phyloP scores from a whole-genome alignment of 2,329 filamentous ascomycete species.

The Ciborinia camelliae region DNA sequence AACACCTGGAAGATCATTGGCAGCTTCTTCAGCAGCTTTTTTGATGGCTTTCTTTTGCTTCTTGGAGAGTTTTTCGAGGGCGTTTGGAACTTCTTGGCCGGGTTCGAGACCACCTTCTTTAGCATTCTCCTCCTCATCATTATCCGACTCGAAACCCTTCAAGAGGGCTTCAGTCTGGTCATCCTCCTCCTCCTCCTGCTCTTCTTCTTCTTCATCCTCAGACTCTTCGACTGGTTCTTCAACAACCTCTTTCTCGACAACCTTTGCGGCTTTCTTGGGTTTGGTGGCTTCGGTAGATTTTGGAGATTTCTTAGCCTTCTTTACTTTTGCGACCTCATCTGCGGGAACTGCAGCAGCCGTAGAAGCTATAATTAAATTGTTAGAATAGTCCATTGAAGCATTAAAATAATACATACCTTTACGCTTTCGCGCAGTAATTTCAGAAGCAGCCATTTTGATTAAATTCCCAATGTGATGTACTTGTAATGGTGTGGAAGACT shows the following conservation, averaged over 20 bases:
- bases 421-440: slow-evolving; percentile 53
- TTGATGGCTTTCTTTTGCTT: slow-evolving; percentile 50
- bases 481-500: no score
- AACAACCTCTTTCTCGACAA: slow-evolving; percentile 22
- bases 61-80: slow-evolving; percentile 38
- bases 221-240: slow-evolving; percentile 22
- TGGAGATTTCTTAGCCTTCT: slow-evolving; percentile 41
- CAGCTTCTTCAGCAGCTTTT: slow-evolving; percentile 42
- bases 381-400: background rate
- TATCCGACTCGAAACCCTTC: slow-evolving; percentile 48
- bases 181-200: slow-evolving; percentile 41
- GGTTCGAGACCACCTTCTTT: slow-evolving; percentile 38
- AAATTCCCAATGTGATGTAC: no score
- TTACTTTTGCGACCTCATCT: slow-evolving; percentile 37
- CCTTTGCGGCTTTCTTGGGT: slow-evolving; percentile 34
- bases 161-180: slow-evolving; percentile 53
- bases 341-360: slow-evolving; percentile 39
- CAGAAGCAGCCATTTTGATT: slow-evolving; percentile 26
- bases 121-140: slow-evolving; percentile 42
- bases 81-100: slow-evolving; percentile 41
- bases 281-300: slow-evolving; percentile 12
- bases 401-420: slow-evolving; percentile 42
- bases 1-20: slow-evolving; percentile 63
- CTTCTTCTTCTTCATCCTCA: slow-evolving; percentile 17
- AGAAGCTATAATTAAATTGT: slow-evolving; percentile 20